phyloP scores from a whole-genome alignment of 148 eudicot genomes.

The Silene latifolia region DNA sequence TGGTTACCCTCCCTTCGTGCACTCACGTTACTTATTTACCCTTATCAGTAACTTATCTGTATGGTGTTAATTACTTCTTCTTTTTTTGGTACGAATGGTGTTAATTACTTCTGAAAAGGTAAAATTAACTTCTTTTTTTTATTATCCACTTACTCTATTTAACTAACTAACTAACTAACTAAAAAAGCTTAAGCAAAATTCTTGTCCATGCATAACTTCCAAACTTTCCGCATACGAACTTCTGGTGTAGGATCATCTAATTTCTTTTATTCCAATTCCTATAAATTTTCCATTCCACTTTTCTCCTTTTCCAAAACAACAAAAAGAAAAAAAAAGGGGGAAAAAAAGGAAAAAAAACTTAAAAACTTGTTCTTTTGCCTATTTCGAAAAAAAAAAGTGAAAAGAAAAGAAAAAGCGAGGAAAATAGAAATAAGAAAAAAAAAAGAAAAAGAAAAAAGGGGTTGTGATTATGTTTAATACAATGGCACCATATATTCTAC shows the following conservation, averaged over 20 bases:
- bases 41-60: background rate
- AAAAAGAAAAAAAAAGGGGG: background rate
- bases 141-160: conserved; percentile 8
- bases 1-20: conserved; percentile 5
- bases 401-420: background rate
- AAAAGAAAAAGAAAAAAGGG: background rate
- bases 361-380: background rate
- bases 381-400: background rate
- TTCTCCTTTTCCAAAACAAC: background rate
- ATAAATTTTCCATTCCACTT: background rate
- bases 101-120: background rate
- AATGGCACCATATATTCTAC: conserved; percentile 10
- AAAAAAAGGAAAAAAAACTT: background rate
- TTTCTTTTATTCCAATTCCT: background rate
- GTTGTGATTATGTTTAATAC: background rate
- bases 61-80: background rate
- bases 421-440: too few relatives aligned
- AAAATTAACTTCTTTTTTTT: conserved; percentile 3
- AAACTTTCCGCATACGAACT: conserved; percentile 13
- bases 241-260: background rate
- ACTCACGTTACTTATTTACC: background rate
- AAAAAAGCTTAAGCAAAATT: background rate
- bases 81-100: background rate
- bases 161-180: conserved; percentile 4
- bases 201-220: conserved; percentile 7